These are phyloP conservation scores for Chlamydomonas schloesseri DNA, from an alignment of 139 green algal genomes.

Conservation along the genomic window DNA sequence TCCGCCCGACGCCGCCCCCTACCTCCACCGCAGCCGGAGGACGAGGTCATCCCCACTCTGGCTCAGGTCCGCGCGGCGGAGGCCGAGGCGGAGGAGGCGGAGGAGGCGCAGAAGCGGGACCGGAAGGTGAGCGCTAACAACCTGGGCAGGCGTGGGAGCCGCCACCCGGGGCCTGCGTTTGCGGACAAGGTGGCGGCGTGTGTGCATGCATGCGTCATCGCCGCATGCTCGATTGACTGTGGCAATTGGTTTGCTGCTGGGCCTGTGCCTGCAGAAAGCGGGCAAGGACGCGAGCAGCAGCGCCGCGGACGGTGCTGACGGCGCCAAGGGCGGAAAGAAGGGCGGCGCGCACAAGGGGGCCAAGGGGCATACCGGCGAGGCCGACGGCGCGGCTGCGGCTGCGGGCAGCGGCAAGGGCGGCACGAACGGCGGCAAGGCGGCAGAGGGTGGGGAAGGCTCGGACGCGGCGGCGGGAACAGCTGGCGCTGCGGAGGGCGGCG, in stretches of 20 bases:
- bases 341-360: not conserved
- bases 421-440: too few species aligned
- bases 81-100: slow-evolving; percentile 35
- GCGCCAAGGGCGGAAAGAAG: slow-evolving; percentile 30
- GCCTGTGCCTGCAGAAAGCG: not conserved
- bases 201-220: too few species aligned
- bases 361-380: not conserved
- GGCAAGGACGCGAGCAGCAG: slow-evolving; percentile 28
- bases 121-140: slow-evolving; percentile 15
- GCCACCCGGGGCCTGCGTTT: too few species aligned
- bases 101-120: slow-evolving; percentile 9
- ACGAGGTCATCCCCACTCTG: slow-evolving; percentile 70
- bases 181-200: too few species aligned
- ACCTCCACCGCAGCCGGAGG: slow-evolving; percentile 48
- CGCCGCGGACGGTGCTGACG: not conserved
- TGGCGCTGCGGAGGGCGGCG: not conserved
- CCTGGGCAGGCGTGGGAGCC: not conserved
- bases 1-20: not conserved
- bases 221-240: too few species aligned
- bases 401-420: not conserved
- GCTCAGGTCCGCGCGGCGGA: slow-evolving; percentile 47
- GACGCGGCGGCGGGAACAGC: not conserved
- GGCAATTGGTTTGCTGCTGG: too few species aligned
- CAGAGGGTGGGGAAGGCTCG: too few species aligned
- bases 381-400: not conserved